Evolutionary conservation across 345 rosid species (phyloP).

Genomic region (Salix udensis): DNA sequence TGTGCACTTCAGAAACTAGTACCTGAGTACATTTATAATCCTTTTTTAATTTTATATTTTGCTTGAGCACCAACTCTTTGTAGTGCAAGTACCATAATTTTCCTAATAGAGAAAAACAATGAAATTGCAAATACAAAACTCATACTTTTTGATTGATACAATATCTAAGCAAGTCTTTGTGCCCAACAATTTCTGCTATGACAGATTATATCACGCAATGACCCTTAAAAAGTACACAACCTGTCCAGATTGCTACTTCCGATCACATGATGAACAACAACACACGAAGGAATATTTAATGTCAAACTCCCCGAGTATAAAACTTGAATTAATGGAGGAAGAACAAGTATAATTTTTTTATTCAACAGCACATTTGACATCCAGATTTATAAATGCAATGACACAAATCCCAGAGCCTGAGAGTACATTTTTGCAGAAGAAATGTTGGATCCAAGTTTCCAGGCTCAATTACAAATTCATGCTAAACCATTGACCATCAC

Average conservation of each 20-base stretch:
- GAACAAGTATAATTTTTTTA: no score
- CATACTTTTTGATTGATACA: neutral
- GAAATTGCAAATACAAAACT: neutral
- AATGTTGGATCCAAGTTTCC: neutral
- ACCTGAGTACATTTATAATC: neutral
- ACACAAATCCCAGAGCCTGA: neutral
- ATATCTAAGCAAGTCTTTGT: neutral
- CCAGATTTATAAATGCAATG: neutral
- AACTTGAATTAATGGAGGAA: neutral
- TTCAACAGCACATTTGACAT: neutral
- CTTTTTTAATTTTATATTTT: neutral
- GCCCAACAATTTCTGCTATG: neutral
- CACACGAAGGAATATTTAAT: neutral
- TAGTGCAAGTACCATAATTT: neutral
- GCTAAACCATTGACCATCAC: neutral
- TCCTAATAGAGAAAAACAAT: neutral
- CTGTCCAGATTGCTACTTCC: neutral
- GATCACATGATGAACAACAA: neutral
- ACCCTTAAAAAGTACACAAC: neutral
- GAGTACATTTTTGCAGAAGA: neutral
- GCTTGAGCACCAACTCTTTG: neutral
- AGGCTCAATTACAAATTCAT: neutral
- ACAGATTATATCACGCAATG: neutral
- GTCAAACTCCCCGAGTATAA: neutral
- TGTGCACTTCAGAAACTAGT: neutral